Base-by-base conservation (phyloP, 2,329 filamentous ascomycete genomes). In the Penicillium janthinellum region DNA sequence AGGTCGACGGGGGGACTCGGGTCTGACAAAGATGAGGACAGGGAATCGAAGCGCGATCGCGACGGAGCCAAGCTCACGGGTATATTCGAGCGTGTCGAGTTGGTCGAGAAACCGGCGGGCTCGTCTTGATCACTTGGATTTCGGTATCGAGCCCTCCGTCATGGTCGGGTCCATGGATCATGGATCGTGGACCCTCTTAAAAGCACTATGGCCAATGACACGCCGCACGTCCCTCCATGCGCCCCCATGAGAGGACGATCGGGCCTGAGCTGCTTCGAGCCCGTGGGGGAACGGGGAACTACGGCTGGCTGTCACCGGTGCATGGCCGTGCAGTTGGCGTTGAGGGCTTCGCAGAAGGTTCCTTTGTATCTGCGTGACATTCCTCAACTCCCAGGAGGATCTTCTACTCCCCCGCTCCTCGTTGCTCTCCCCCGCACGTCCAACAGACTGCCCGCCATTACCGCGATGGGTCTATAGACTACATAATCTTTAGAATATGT, bases 211-310 rank as follows among this genome's bases (percentile, higher is more conserved):
- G 64, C 76, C 76, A 78, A 78, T 78, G 69, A 71, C 57, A 65
- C 58, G 34, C 31, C 54, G 61, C 60, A 63, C 61, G 67, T 71
- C 72, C 74, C 74, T 75, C 75, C 74, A 76, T 75, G 73, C 65
- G 61, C 68, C 62, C 66, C 45, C 67, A 71, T 54, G 71, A 75
- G 68, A 75, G 72, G 37, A 52, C 35, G 25, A 56, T 62, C 57
- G 53, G 61, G 28, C 51, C 61, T 42, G 62, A 17, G 28, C 44
- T 28, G 25, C 25, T 15, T 38, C 10, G 50, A 54, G 55, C 65
- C 57, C 66, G 66, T 67, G 66, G 64, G 54, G 61, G 42, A 58
- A 44, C 35, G 62, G 61, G 60, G 41, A 28, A 28, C 42, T 37
- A 17, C 34, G 35, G 52, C 42, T 55, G 52, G 52, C 41, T 37